Conservation (phyloP, 2,329 filamentous ascomycete species). For the Trichoderma sp. region DNA sequence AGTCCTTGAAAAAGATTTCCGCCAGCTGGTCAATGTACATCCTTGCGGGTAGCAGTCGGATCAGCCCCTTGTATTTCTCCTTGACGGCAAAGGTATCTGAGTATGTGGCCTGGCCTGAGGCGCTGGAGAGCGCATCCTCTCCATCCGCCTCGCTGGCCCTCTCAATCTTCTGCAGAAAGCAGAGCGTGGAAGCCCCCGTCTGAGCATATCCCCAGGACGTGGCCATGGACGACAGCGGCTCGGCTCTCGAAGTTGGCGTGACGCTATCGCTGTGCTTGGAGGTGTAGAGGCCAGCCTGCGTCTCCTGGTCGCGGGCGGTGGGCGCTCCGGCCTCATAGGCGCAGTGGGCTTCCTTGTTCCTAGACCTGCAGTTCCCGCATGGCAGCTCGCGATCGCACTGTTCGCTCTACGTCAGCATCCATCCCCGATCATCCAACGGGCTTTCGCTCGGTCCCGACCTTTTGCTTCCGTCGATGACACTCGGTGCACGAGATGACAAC, state of each 20-base stretch:
- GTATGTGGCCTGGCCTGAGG: constrained; percentile 21
- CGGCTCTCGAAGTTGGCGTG: constrained; percentile 21
- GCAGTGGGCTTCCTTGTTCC: constrained; percentile 56
- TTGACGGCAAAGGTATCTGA: constrained; percentile 40
- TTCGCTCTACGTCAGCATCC: neutral
- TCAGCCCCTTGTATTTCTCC: constrained; percentile 58
- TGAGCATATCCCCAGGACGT: constrained; percentile 56
- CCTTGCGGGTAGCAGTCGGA: constrained; percentile 56
- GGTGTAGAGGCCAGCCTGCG: constrained; percentile 6
- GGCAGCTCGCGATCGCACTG: constrained; percentile 60
- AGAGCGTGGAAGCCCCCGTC: constrained; percentile 51
- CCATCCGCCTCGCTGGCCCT: constrained; percentile 36
- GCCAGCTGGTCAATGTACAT: constrained; percentile 55
- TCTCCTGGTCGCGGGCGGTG: constrained; percentile 37
- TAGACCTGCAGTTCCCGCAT: constrained; percentile 58
- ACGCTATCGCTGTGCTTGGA: neutral
- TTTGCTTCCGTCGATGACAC: constrained; percentile 63
- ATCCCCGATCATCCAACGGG: neutral
- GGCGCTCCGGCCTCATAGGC: constrained; percentile 55
- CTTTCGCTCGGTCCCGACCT: constrained; percentile 38
- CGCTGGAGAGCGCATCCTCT: constrained; percentile 23
- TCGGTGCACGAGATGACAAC: constrained; percentile 63
- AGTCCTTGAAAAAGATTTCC: constrained; percentile 53
- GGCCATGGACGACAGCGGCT: constrained; percentile 42
- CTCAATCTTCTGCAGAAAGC: constrained; percentile 56